These are phyloP conservation scores for Fusarium phyllophilum DNA, from an alignment of 2,329 filamentous ascomycete species.

Conservation along the genomic window DNA sequence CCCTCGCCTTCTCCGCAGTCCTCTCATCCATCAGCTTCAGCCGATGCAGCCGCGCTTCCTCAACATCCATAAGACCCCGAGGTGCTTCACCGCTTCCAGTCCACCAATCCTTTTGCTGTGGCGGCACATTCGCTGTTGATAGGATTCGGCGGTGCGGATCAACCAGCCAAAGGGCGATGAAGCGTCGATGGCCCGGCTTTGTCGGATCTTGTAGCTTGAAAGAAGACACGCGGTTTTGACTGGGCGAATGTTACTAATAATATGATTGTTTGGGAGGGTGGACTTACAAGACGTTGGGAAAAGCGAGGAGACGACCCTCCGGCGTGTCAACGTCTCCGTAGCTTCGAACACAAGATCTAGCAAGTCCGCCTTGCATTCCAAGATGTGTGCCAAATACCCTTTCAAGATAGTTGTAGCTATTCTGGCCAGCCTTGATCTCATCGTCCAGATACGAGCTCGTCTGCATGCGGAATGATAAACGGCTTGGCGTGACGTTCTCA, in stretches of 20 bases:
- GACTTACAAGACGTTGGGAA: not conserved
- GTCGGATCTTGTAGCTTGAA: not conserved
- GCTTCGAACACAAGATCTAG: not conserved
- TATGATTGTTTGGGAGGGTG: rapidly evolving
- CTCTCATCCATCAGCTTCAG: not conserved
- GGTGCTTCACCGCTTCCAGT: not conserved
- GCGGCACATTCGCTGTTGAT: not conserved
- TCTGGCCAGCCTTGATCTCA: not conserved
- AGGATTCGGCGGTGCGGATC: not conserved
- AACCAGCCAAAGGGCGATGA: not conserved
- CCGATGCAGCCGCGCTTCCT: not conserved
- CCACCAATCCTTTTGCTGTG: not conserved
- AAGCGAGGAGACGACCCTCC: not conserved
- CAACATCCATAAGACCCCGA: not conserved
- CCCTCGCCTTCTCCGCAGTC: not conserved
- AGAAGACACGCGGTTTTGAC: not conserved
- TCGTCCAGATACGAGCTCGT: not conserved
- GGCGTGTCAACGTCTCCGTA: not conserved
- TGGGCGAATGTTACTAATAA: rapidly evolving
- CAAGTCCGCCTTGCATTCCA: not conserved
- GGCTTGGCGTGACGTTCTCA: not conserved
- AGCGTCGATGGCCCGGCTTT: not conserved
- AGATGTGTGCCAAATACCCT: not conserved
- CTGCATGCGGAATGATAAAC: not conserved
- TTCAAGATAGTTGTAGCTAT: not conserved